Evolutionary conservation across 768 basidiomycete genomes (phyloP).

Genomic region (Lactarius vividus): DNA sequence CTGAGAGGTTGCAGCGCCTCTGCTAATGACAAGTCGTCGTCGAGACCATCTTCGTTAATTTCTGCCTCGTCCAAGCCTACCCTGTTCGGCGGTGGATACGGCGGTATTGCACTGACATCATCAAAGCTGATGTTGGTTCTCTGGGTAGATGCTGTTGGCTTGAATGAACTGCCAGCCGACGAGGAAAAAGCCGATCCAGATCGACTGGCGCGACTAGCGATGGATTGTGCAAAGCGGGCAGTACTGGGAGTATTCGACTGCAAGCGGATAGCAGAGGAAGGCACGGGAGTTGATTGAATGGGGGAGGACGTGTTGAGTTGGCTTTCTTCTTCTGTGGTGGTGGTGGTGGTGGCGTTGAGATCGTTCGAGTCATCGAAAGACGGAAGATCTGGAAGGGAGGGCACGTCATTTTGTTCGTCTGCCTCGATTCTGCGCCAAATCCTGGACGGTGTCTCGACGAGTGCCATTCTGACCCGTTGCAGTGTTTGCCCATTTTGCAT

Average conservation of each 20-base stretch:
- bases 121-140: conserved; percentile 42
- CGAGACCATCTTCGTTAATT: conserved; percentile 37
- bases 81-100: conserved; percentile 44
- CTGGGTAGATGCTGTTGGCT: conserved; percentile 2
- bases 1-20: conserved; percentile 59
- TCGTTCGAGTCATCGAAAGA: conserved; percentile 62
- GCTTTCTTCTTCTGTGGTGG: conserved; percentile 37
- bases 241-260: conserved; percentile 51
- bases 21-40: conserved; percentile 46
- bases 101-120: conserved; percentile 56
- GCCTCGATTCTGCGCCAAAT: conserved; percentile 83
- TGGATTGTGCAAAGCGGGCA: conserved; percentile 51
- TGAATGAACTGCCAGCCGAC: conserved; percentile 18
- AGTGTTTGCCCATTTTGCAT: too few relatives aligned
- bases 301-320: conserved; percentile 49
- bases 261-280: conserved; percentile 47
- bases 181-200: conserved; percentile 36
- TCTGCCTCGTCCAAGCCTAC: conserved; percentile 8
- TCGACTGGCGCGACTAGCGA: conserved; percentile 44
- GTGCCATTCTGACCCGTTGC: conserved; percentile 17
- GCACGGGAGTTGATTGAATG: conserved; percentile 65
- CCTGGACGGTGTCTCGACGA: conserved; percentile 74
- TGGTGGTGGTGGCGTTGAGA: conserved; percentile 36
- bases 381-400: conserved; percentile 77
- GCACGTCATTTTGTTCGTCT: conserved; percentile 71